A percentile compares a stretch with the other conserved stretches of the same genome.
Conservation (phyloP, 139 green algal species). For the Picochlorum sp. region DNA sequence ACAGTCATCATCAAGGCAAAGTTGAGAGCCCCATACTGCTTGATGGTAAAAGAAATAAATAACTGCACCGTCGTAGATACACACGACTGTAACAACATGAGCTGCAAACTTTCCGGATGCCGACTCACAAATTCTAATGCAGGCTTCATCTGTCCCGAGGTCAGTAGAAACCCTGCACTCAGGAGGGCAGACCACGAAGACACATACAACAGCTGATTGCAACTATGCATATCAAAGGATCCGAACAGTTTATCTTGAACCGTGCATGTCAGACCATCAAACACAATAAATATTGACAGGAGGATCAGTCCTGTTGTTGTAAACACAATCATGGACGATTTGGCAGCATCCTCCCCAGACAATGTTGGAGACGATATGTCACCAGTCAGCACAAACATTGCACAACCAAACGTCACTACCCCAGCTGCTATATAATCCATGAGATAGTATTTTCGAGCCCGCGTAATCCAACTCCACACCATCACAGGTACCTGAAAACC, state of each 20-base stretch:
- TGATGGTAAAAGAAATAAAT: slow-evolving; percentile 85
- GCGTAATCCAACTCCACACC: slow-evolving; percentile 22
- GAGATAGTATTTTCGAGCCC: not conserved
- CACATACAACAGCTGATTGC: slow-evolving; percentile 15
- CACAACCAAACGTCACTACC: slow-evolving; percentile 9
- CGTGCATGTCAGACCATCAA: slow-evolving; percentile 17
- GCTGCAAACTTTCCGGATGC: slow-evolving; percentile 48
- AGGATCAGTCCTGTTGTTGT: not conserved
- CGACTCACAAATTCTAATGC: slow-evolving; percentile 56
- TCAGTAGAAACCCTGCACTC: not conserved
- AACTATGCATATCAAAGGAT: slow-evolving; percentile 13
- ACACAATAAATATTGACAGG: slow-evolving; percentile 14
- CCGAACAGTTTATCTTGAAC: slow-evolving; percentile 16
- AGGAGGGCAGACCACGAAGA: slow-evolving; percentile 11
- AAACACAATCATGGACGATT: not conserved
- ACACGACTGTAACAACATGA: slow-evolving; percentile 57
- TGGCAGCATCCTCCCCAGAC: not conserved
- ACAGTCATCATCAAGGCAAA: slow-evolving; percentile 94
- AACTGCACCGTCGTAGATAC: slow-evolving; percentile 47
- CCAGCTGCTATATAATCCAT: slow-evolving; percentile 10
- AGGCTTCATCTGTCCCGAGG: slow-evolving; percentile 45
- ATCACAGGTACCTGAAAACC: slow-evolving; percentile 28
- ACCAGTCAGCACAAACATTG: slow-evolving; percentile 17
- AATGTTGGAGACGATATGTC: slow-evolving; percentile 7
- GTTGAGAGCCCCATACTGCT: slow-evolving; percentile 79